Base-by-base conservation (phyloP, 345 rosid genomes). In the Pseudoturritis turrita region DNA sequence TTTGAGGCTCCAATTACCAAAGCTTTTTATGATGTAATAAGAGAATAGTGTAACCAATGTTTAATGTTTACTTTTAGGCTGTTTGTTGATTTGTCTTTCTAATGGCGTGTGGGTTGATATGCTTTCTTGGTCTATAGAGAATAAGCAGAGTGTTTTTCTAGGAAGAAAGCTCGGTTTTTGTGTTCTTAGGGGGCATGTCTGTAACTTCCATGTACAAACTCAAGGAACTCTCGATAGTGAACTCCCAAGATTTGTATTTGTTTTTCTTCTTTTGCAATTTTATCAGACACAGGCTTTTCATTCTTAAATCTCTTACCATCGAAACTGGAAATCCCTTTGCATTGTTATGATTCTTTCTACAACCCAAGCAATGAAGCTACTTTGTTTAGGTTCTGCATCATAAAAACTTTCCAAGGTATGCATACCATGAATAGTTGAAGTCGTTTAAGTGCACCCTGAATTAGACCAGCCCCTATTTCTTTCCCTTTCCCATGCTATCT, bases 51-150 rank as follows among this genome's bases (percentile, higher is more conserved):
- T 52, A 52, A 40, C 51, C 3, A 28, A 19, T 68, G 39, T 19
- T 33, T 50, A 18, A 4, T 51, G 49, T 51, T 50, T 50, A 52
- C 52, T 22, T 43, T 43, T 43, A 43, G 43, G 7, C 5, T 33
- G n/a, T 28, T 41, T 41, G n/a, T 18, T 54, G 43, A 43, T 44
- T 28, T 68, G 13, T 26, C 71, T 25, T 66, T 52, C 39, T 51
- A 14, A 29, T 55, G 19, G 17, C 10, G 29, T 37, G 22, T 60
- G 21, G 13, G 35, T 13, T 40, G 19, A 3, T 12, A 33, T 69
- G 57, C 57, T 45, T 65, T 46, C 74, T 68, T 69, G 45, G 23
- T 56, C 11, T 31, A 11, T 56, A 45, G 45, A 21, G 56, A 44
- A 69, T 19, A 45, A 29, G 10, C 29, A 0, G 19, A 19, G 14